Evolutionary conservation across 2,329 filamentous ascomycete genomes (phyloP), one percentile per base, ranked within the genome.

Genomic region (Coniochaeta ligniaria): DNA sequence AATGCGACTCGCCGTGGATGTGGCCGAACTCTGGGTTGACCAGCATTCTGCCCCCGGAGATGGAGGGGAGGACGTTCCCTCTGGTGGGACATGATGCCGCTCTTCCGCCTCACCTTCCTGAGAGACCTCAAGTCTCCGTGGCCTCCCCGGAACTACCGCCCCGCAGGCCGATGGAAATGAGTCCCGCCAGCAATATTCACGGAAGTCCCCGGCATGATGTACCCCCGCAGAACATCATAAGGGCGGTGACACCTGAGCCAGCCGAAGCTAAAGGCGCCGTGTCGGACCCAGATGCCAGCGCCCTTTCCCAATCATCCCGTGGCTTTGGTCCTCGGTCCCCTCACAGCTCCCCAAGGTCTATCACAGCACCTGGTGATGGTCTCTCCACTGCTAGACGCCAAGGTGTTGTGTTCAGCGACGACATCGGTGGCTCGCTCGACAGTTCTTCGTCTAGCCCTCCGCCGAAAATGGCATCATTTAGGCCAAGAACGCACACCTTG

Each of bases 241-340:
- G 88, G 64, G 77, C 86, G 60, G 85, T 90, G 64, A 90, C 87
- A 63, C 87, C 88, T 65, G 88, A 91, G 50, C 74, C 74, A 47
- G 64, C 70, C 63, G 79, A 81, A 61, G 66, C 68, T 69, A 65
- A 66, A 68, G 65, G 63, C 56, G 63, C 66, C 52, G 61, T 63
- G 50, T 55, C 60, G n/a, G 67, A 69, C 64, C 69, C 65, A 62
- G 58, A 36, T 41, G 59, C 57, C 24, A 59, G 52, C 45, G 61
- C 55, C 33, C 58, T 59, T 45, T 31, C 65, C 47, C 66, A 66
- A 38, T 61, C 66, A 50, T 63, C 71, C 64, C 74, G 71, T 60
- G 68, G 67, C 58, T 68, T 73, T 60, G 72, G 69, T 59, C 67
- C 74, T 57, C 67, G 69, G 58, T 77, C 79, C 58, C 72, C 78